Evolutionary conservation across 257 asterid genomes (phyloP).

Genomic region (Solanum tacnaense): DNA sequence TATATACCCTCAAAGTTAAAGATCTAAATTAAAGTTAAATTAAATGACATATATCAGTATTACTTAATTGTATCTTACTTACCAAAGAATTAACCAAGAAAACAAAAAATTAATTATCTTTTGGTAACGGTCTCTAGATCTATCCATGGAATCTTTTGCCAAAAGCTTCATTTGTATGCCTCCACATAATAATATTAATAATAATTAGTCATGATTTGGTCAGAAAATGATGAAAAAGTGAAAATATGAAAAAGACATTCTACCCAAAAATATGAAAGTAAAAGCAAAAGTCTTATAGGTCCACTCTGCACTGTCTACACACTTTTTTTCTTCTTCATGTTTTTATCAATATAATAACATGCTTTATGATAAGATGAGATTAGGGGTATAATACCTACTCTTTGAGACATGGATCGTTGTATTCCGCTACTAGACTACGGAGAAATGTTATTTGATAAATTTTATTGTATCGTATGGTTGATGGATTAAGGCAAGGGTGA

Average conservation of each 20-base stretch:
- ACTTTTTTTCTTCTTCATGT: background rate
- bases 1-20: too few relatives aligned
- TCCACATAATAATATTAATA: background rate
- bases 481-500: background rate
- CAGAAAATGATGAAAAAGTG: constrained; percentile 17
- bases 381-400: background rate
- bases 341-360: background rate
- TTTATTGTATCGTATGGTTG: background rate
- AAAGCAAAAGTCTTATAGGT: constrained; percentile 27
- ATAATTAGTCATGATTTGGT: constrained; percentile 22
- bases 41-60: too few relatives aligned
- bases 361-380: background rate
- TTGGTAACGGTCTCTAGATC: background rate
- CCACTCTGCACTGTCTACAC: constrained; percentile 32
- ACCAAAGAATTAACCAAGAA: background rate
- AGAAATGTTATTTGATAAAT: background rate
- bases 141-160: background rate
- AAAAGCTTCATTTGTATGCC: background rate
- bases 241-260: constrained; percentile 10
- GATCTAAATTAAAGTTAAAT: too few relatives aligned
- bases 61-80: background rate
- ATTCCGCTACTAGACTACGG: background rate
- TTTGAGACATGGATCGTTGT: background rate
- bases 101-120: background rate
- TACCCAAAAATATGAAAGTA: background rate